Evolutionary conservation across 2,329 filamentous ascomycete genomes (phyloP), one percentile per base, ranked within the genome.

Genomic region (Alternaria arbusti): DNA sequence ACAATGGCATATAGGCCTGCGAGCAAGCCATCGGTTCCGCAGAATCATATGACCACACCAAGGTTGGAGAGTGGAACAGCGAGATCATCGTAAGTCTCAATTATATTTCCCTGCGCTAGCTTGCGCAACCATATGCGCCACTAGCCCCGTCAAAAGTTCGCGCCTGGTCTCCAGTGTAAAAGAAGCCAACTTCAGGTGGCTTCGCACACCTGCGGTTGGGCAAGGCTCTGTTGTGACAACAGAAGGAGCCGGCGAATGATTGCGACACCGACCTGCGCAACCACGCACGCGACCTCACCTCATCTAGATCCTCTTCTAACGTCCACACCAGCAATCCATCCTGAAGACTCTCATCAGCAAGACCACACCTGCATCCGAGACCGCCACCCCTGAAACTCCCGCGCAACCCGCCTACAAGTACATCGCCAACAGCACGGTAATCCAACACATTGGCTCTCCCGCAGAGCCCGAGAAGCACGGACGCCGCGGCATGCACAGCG

Each of bases 381-480:
- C 64, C 46, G 25, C 58, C 15, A 54, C 36, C 30, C 46, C 61
- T 22, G 58, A 57, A 30, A 59, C 69, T 5, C 45, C 58, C 49
- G 82, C 85, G 26, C 84, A 87, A 25, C 90, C 92, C 6, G 81
- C 84, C 15, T 97, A 90, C 88, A 98, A 98, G 83, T 98, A 95
- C 83, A 93, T 94, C 72, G 94, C 97, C 83, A 98, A 97, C 86
- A 96, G 93, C 85, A 98, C 95, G 70, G 97, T 98, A 78, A 96
- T 98, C 72, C 95, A 99, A 85, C 95, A 98, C 84, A 86, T 95
- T 32, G 74, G 73, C 45, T 70, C 73, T 20, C 74, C 76, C 36
- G 72, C 74, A 5, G 81, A 78, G 79, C 78, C 79, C 23, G 86
- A 86, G 65, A 90, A 90, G 78, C 91, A 91, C 60, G 95, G 94